Evolutionary conservation across 73 alveolate species (phyloP), one percentile per base, ranked within the genome.

Genomic region (Paramecium octaurelia): DNA sequence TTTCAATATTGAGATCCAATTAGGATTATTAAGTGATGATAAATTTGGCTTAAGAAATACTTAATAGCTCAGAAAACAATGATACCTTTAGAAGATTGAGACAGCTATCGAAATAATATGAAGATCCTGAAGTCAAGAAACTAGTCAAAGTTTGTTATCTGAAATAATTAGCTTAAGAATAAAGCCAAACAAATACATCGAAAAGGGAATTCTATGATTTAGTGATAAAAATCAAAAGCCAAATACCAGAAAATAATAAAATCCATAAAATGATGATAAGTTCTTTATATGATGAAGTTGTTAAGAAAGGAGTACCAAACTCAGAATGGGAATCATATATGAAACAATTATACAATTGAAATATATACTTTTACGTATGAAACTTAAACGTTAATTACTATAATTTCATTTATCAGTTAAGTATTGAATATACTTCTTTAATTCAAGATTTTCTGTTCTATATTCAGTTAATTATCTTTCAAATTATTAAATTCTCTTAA

Each of bases 281-380:
- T 44, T 44, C 91, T 18, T 43, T 80, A 46, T 80, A 80, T 80
- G 91, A 80, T 34, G 91, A 80, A 10, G 35, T 80, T 3, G 8
- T 73, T 4, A 36, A 73, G 24, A 42, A 80, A 80, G 91, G 91
- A 80, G 50, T 80, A 20, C 91, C 91, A 18, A 31, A 34, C 11
- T 2, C 57, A 8, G 91, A 80, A 80, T 80, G 91, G 91, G 91
- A 80, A 80, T 24, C 54, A 18, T 80, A 80, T 80, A 80, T 80
- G 91, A 80, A 80, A 42, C 29, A 75, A 34, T 64, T 64, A 24
- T 64, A 34, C 24, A 64, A 64, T 64, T 64, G 84, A 64, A 7
- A 64, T 9, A 64, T 31, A 64, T 14, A 64, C 84, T 64, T 27
- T 54, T n/a, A 54, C 21, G 14, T 54, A 18, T 18, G 69, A 54